Percentiles rank a stretch among this genome's conserved stretches.
Evolutionary conservation across 2,329 filamentous ascomycete species (phyloP).

Genomic region (Neofusicoccum ribis): DNA sequence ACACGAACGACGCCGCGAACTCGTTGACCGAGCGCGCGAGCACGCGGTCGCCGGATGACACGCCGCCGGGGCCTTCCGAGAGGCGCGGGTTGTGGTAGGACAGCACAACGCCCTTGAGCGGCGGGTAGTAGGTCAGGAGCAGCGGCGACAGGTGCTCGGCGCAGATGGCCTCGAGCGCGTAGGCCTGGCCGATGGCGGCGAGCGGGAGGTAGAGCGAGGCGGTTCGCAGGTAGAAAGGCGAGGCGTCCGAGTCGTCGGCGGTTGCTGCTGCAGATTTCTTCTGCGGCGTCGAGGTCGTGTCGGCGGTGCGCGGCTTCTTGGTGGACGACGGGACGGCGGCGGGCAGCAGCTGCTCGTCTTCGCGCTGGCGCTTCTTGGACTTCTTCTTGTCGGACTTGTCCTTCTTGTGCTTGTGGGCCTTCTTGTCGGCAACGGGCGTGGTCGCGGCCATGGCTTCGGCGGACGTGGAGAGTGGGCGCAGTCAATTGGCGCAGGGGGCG

Average conservation of each 20-base stretch:
- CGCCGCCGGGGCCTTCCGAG: constrained; percentile 52
- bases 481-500: not conserved
- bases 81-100: constrained; percentile 70
- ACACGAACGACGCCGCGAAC: constrained; percentile 82
- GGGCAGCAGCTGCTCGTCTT: constrained; percentile 18
- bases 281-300: not conserved
- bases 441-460: constrained; percentile 23
- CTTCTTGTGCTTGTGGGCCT: constrained; percentile 46
- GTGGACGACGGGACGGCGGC: constrained; percentile 7
- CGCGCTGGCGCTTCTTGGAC: constrained; percentile 29
- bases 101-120: constrained; percentile 72
- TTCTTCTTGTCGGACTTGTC: constrained; percentile 25
- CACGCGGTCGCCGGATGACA: not conserved
- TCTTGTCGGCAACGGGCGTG: constrained; percentile 33
- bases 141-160: constrained; percentile 74
- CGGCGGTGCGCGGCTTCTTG: constrained; percentile 19
- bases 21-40: constrained; percentile 51
- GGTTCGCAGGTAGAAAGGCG: constrained; percentile 72
- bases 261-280: not conserved
- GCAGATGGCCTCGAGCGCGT: constrained; percentile 69
- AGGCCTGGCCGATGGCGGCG: constrained; percentile 68
- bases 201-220: constrained; percentile 78
- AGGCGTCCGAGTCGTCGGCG: not conserved
- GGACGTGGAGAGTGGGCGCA: constrained; percentile 37
- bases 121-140: constrained; percentile 73